phyloP scores from a whole-genome alignment of 2,329 filamentous ascomycete genomes.

The Cytospora mali region DNA sequence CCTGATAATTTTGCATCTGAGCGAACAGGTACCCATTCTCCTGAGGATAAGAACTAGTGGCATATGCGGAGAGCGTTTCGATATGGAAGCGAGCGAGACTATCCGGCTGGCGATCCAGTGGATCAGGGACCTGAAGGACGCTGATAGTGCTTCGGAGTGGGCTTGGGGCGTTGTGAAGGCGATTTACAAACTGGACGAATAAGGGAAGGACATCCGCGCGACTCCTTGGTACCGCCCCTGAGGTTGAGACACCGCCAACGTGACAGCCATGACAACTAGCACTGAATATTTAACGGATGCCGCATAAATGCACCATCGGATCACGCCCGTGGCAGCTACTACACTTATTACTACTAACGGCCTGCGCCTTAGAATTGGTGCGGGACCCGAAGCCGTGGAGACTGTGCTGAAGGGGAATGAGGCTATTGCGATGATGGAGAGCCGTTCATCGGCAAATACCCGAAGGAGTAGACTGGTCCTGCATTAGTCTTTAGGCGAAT shows the following conservation, averaged over 20 bases:
- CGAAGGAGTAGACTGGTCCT: not conserved
- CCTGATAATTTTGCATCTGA: constrained; percentile 58
- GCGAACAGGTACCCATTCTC: constrained; percentile 54
- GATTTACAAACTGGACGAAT: constrained; percentile 46
- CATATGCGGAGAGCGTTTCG: constrained; percentile 52
- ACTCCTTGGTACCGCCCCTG: not conserved
- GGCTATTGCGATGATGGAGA: not conserved
- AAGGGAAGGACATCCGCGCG: not conserved
- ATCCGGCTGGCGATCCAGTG: constrained; percentile 59
- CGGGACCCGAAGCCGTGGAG: not conserved
- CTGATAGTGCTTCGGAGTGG: constrained; percentile 59
- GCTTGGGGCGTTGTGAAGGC: constrained; percentile 54
- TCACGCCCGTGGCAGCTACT: not conserved
- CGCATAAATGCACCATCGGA: not conserved
- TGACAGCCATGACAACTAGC: not conserved
- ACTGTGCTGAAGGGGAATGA: not conserved
- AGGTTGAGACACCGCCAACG: not conserved
- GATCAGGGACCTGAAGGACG: constrained; percentile 58
- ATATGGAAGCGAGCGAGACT: constrained; percentile 53
- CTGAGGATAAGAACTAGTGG: constrained; percentile 48
- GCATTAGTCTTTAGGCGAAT: not conserved
- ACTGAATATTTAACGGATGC: not conserved
- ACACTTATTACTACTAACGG: not conserved
- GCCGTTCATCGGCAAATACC: not conserved
- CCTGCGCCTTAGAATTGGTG: not conserved